Evolutionary conservation across 495 filamentous ascomycete species (phyloP).

Genomic region (Aspergillus steynii): DNA sequence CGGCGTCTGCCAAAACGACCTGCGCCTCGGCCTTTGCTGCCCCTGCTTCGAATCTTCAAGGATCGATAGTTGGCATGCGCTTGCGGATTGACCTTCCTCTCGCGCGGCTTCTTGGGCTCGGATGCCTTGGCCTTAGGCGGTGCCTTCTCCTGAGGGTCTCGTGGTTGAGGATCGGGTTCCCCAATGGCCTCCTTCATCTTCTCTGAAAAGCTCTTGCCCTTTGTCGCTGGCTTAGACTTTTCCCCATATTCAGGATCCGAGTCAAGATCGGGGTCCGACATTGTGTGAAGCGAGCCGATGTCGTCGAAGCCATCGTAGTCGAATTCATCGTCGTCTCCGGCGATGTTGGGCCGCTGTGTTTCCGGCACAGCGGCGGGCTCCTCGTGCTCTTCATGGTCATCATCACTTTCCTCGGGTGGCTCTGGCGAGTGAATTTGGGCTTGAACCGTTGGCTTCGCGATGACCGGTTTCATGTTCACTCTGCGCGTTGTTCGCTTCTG

Average conservation of each 20-base stretch:
- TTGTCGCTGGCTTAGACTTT: slow-evolving; percentile 21
- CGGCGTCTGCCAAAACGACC: slow-evolving; percentile 47
- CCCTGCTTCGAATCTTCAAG: slow-evolving; percentile 71
- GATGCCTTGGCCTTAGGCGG: slow-evolving; percentile 32
- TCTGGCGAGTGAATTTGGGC: slow-evolving; percentile 16
- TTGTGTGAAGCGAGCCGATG: slow-evolving; percentile 31
- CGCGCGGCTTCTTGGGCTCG: slow-evolving; percentile 54
- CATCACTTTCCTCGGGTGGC: slow-evolving; percentile 25
- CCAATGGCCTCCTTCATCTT: slow-evolving; percentile 47
- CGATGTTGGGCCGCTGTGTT: slow-evolving; percentile 27
- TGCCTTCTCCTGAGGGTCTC: slow-evolving; percentile 29
- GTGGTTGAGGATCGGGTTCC: slow-evolving; percentile 18
- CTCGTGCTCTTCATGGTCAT: slow-evolving; percentile 24
- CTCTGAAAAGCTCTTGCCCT: slow-evolving; percentile 45
- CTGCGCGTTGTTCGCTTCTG: slow-evolving; percentile 82
- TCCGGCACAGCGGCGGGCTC: slow-evolving; percentile 35
- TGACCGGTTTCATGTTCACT: slow-evolving; percentile 68
- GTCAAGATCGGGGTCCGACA: slow-evolving; percentile 37
- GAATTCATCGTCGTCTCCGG: slow-evolving; percentile 6
- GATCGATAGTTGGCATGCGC: slow-evolving; percentile 83
- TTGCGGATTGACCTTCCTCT: slow-evolving; percentile 67
- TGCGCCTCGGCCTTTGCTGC: slow-evolving; percentile 39
- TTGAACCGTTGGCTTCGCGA: slow-evolving; percentile 36
- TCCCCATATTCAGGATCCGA: slow-evolving; percentile 37
- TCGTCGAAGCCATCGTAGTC: slow-evolving; percentile 31